These are phyloP conservation scores for Colletotrichum sublineola DNA, from an alignment of 2,329 filamentous ascomycete species.

Conservation along the genomic window DNA sequence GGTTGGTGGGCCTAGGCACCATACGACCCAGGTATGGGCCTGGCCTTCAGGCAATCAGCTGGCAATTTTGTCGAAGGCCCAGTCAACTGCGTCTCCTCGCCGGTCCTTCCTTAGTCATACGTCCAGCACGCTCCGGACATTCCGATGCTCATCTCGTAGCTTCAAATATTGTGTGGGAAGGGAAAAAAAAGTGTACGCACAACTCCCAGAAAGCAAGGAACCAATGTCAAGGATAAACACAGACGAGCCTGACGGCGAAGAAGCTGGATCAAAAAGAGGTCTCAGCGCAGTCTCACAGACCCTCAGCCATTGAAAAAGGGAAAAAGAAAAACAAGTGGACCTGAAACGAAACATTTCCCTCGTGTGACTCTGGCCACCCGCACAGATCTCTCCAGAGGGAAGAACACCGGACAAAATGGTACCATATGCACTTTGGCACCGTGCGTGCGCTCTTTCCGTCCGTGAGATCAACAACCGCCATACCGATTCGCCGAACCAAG, in stretches of 20 bases:
- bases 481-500: slow-evolving; percentile 12
- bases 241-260: slow-evolving; percentile 6
- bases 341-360: slow-evolving; percentile 37
- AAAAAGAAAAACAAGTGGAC: slow-evolving; percentile 7
- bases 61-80: background rate
- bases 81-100: background rate
- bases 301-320: slow-evolving; percentile 16
- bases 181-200: background rate
- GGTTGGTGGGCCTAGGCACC: slow-evolving; percentile 8
- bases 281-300: slow-evolving; percentile 30
- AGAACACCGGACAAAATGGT: slow-evolving; percentile 27
- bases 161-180: background rate
- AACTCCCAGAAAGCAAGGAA: background rate
- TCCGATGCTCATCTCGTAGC: slow-evolving; percentile 17
- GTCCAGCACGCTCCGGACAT: background rate
- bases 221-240: slow-evolving; percentile 14
- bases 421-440: slow-evolving; percentile 14
- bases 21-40: background rate
- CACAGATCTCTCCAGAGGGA: slow-evolving; percentile 28
- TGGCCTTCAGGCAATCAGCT: background rate
- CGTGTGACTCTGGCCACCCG: background rate
- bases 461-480: slow-evolving; percentile 16
- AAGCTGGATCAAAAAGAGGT: slow-evolving; percentile 1
- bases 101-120: background rate
- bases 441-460: slow-evolving; percentile 11